phyloP scores from a whole-genome alignment of 345 rosid species.

The Aquilaria malaccensis region DNA sequence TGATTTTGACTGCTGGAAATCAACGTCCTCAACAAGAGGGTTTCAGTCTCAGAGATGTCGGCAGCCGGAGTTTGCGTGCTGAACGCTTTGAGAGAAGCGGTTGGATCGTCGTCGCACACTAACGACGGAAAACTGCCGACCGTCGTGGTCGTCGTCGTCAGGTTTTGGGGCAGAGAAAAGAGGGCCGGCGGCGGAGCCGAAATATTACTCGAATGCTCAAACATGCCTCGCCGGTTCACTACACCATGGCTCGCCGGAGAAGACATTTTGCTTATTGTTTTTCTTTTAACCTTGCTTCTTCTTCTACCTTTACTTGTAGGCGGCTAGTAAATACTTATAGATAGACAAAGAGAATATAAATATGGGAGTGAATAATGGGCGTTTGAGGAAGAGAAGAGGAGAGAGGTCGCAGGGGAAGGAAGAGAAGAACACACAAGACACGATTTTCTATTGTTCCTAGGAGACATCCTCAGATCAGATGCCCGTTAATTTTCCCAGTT shows the following conservation, averaged over 20 bases:
- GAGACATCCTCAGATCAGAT: no score
- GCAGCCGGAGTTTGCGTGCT: constrained; percentile 16
- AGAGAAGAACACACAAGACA: constrained; percentile 14
- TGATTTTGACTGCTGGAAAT: constrained; percentile 49
- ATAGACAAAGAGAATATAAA: constrained; percentile 8
- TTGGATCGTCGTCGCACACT: no score
- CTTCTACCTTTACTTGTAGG: constrained; percentile 9
- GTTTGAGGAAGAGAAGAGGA: no score
- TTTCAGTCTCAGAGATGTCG: constrained; percentile 18
- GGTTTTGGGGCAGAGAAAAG: no score
- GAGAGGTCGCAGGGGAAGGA: not conserved
- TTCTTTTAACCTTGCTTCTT: no score
- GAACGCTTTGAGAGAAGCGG: constrained; percentile 10
- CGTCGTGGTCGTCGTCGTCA: no score
- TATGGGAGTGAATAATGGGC: no score
- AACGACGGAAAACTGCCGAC: no score
- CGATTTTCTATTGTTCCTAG: no score
- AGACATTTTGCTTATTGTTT: not conserved
- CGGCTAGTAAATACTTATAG: not conserved
- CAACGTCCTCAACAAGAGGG: constrained; percentile 31
- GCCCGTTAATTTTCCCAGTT: no score
- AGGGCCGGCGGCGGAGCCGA: no score
- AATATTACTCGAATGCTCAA: no score
- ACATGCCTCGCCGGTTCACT: constrained; percentile 25
- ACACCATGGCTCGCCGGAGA: constrained; percentile 4